Percentiles rank a stretch among this genome's conserved stretches.
Evolutionary conservation across 768 basidiomycete species (phyloP).

Genomic region (Suillus alpinus): DNA sequence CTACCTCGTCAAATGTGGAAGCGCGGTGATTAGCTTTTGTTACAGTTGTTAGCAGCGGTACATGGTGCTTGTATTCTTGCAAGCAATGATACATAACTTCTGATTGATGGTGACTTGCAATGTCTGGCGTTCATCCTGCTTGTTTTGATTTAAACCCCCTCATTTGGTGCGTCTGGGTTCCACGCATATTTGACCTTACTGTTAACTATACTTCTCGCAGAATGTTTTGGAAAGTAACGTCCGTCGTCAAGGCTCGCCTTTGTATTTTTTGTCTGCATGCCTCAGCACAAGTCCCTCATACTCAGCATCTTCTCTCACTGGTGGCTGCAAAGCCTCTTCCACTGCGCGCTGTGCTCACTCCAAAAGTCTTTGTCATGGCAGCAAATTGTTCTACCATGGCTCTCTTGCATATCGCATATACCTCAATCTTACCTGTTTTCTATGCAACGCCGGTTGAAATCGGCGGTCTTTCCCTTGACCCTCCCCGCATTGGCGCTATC

Average conservation of each 20-base stretch:
- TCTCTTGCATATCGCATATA: constrained; percentile 60
- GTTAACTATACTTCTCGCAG: neutral
- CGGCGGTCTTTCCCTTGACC: constrained; percentile 24
- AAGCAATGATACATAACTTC: neutral
- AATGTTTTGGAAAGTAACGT: neutral
- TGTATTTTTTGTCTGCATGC: no score
- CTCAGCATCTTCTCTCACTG: no score
- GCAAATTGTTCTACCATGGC: constrained; percentile 60
- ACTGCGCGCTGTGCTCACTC: constrained; percentile 48
- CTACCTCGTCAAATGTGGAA: constrained; percentile 7
- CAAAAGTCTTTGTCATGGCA: constrained; percentile 53
- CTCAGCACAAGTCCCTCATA: no score
- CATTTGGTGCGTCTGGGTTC: neutral
- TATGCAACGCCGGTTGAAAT: constrained; percentile 28
- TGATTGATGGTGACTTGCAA: neutral
- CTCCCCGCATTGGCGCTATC: constrained; percentile 28
- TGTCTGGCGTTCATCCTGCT: neutral
- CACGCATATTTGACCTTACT: neutral
- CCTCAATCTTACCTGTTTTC: constrained; percentile 39
- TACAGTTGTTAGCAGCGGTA: neutral
- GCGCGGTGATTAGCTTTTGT: neutral
- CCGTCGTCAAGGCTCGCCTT: neutral
- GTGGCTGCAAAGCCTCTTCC: constrained; percentile 40
- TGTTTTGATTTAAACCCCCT: neutral
- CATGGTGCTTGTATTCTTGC: neutral